phyloP scores from a whole-genome alignment of 2,329 filamentous ascomycete genomes.

The Meredithiella fracta region DNA sequence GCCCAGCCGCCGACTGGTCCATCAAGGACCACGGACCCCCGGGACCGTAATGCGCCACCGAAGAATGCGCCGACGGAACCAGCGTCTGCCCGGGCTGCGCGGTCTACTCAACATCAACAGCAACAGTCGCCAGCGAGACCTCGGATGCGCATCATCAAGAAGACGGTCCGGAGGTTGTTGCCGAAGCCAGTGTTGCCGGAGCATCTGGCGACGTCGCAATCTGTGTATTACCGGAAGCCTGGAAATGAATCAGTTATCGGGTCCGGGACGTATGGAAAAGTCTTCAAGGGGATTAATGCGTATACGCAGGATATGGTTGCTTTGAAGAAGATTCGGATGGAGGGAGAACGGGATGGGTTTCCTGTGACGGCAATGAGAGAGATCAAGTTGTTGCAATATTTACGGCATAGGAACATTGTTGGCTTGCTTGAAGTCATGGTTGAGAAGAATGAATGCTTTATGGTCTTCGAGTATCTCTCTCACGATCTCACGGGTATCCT shows the following conservation, averaged over 20 bases:
- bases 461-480: constrained; percentile 97
- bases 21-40: constrained; percentile 22
- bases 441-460: constrained; percentile 95
- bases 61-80: constrained; percentile 37
- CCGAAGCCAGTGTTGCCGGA: constrained; percentile 51
- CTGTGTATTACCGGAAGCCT: constrained; percentile 85
- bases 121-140: constrained; percentile 23
- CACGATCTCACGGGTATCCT: constrained; percentile 90
- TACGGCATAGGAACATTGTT: constrained; percentile 70
- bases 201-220: constrained; percentile 64
- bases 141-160: constrained; percentile 47
- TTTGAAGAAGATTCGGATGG: constrained; percentile 84
- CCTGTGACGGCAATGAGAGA: constrained; percentile 82
- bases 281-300: constrained; percentile 88
- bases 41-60: constrained; percentile 25
- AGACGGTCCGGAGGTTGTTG: constrained; percentile 53
- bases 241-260: constrained; percentile 96
- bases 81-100: constrained; percentile 28
- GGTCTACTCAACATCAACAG: constrained; percentile 10
- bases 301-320: constrained; percentile 74
- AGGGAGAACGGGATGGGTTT: constrained; percentile 79
- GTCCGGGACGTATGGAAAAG: constrained; percentile 88
- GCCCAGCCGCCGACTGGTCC: constrained; percentile 22
- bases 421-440: constrained; percentile 88
- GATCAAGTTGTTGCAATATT: constrained; percentile 78